Base-by-base conservation (phyloP, 768 basidiomycete genomes). In the Lactarius evosmus region DNA sequence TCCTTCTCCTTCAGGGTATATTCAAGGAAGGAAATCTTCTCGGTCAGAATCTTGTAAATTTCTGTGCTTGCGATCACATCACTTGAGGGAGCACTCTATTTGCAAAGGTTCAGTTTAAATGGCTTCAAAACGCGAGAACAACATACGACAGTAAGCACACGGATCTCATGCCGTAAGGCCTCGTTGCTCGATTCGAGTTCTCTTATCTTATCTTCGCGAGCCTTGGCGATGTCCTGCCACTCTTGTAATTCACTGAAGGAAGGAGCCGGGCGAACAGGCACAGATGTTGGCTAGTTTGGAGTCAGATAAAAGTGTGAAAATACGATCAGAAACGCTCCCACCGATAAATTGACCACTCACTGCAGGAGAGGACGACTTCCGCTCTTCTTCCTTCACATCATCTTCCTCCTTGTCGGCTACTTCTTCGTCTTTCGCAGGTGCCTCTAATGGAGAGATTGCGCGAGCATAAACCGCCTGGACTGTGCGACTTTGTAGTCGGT, bases 301-400 rank as follows among this genome's bases (percentile, higher is more conserved):
- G 78, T 87, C 74, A 85, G 83, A 79, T 75, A 73, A 69, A 52
- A 69, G 52, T 29, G 70, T 7, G 32, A 71, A 71, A 64, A 55
- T 49, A 77, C 80, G 69, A 78, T 75, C 76, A 78, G 52, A 72
- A 74, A 74, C 74, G 74, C 79, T 83, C 85, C 83, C 85, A 86
- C 85, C 83, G 82, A 79, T 81, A 78, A 78, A 81, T 76, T 77
- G 79, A 78, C 79, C 80, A 88, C 89, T 84, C 82, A 89, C 89
- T 79, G 78, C 81, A 75, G 87, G 84, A 80, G 86, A 82, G 77
- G 81, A 83, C 75, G 82, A 79, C 75, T 78, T 77, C 67, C 78
- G 74, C 75, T 79, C 81, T 79, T 82, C 82, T 73, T 75, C 65
- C 55, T 73, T 75, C 46, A 66, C 57, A 7, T 72, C 70, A 29